Base-by-base conservation (phyloP, 371 early-diverging fungal genomes). In the Syncephalis plumigaleata region DNA sequence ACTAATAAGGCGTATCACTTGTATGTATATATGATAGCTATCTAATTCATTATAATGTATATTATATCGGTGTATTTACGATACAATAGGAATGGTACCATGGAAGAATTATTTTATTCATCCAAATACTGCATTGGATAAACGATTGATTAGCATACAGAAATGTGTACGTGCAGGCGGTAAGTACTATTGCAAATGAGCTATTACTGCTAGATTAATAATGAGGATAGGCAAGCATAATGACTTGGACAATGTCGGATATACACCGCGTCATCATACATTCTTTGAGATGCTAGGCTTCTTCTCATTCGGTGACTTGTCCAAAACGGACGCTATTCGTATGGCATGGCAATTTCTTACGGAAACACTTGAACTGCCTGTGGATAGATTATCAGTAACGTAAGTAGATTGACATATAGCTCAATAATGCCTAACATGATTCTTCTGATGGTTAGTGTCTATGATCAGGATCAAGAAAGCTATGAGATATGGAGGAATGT, bases 231-330 rank as follows among this genome's bases (percentile, higher is more conserved):
- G 74, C 24, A 79, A 85, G 55, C 84, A 85, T 58, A 85, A 85
- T 46, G 86, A 85, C 51, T 65, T 85, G 39, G 83, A 83, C 50
- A 78, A 85, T 54, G 82, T 83, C 2, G 86, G 86, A 13, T 71
- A 67, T 50, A 81, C 83, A 8, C 75, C 80, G 16, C 71, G 83
- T 3, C 86, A 85, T 53, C 81, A 83, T 49, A 85, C 86, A 1
- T 83, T 81, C 54, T 85, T 85, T 55, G 86, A 85, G 59, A 85
- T 85, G 86, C 59, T 85, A 47, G 86, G 86, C 27, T 82, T 79
- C 51, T 85, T 82, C 57, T 80, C 81, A 0, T 85, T 85, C 59
- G 82, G 82, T 16, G 61, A 65, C 21, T 80, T 80, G 52, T 58
- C 59, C 20, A 79, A 79, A 53, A 53, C 60, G 9, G 66, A 63